Evolutionary conservation across 2,329 filamentous ascomycete species (phyloP), one percentile per base, ranked within the genome.

Genomic region (Fusarium acutatum): DNA sequence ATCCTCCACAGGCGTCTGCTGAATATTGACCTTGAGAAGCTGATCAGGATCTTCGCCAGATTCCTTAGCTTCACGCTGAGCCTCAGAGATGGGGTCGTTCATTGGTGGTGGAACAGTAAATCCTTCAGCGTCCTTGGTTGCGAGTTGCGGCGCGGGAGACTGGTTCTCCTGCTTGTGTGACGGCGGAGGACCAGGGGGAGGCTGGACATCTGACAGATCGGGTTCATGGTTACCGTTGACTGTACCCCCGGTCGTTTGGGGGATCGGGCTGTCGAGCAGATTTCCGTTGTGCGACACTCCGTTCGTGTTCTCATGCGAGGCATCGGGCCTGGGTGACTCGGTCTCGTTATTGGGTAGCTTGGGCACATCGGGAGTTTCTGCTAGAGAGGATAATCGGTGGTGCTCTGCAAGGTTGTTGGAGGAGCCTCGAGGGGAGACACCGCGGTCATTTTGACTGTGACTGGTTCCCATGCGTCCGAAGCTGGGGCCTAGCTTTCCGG

Each of bases 21-120:
- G 88, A 58, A 97, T 97, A 79, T 90, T 94, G 59, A 97, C 87
- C 81, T 93, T 96, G 84, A 95, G 95, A 14, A 91, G 85, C 52
- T 91, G 88, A n/a, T 92, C 90, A 10, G 82, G 83, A 47, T 91
- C 89, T 56, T 91, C 90, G 18, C 83, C 85, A 14, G 82, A 83
- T 60, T 86, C 87, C 79, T 64, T 72, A 22, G 75, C 75, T n/a
- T 95, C 93, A 47, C 87, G 87, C 80, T 95, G 88, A 13, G 93
- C 93, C 79, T 92, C 90, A 0, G 93, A 92, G 65, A 96, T 92
- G 7, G 90, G 86, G 80, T 92, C 86, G 74, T 91, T 86, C 75
- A 86, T 85, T 4, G 89, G 84, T 0, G 90, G 86, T 0, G 92
- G 93, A n/a, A 96, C 88, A 8, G 88, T 92, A 79, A 91, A 96